phyloP scores from a whole-genome alignment of 208 protist genomes.

The Leishmania major region DNA sequence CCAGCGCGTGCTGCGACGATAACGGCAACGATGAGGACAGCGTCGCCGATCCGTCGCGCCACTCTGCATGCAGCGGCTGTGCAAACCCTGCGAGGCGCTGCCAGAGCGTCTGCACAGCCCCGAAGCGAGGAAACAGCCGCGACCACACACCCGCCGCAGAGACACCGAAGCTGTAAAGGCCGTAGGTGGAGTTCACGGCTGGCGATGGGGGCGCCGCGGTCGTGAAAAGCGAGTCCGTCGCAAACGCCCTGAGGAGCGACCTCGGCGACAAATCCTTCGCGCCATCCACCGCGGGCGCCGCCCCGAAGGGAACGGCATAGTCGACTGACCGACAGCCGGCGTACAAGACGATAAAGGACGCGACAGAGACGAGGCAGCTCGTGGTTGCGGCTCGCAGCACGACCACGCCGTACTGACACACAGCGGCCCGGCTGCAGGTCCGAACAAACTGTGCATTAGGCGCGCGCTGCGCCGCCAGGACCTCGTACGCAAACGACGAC shows the following conservation, averaged over 20 bases:
- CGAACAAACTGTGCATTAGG: slow-evolving; percentile 30
- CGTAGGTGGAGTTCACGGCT: slow-evolving; percentile 17
- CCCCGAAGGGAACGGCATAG: slow-evolving; percentile 4
- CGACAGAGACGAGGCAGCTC: slow-evolving; percentile 23
- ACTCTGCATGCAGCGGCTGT: slow-evolving; percentile 25
- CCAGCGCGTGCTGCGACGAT: slow-evolving; percentile 11
- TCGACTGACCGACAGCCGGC: slow-evolving; percentile 18
- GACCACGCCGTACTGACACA: slow-evolving; percentile 24
- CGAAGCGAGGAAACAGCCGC: slow-evolving; percentile 16
- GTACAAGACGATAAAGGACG: slow-evolving; percentile 13
- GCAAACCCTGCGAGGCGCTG: slow-evolving; percentile 7
- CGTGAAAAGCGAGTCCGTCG: slow-evolving; percentile 11
- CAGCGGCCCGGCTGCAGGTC: slow-evolving; percentile 26
- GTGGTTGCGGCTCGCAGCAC: slow-evolving; percentile 14
- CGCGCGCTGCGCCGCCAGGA: slow-evolving; percentile 30
- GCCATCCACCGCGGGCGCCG: background rate
- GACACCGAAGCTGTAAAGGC: slow-evolving; percentile 35
- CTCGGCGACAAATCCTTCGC: background rate
- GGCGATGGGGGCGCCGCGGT: slow-evolving; percentile 14
- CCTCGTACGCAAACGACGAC: slow-evolving; percentile 20
- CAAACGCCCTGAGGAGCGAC: background rate
- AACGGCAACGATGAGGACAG: background rate
- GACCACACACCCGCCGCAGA: slow-evolving; percentile 29
- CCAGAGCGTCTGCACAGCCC: slow-evolving; percentile 17
- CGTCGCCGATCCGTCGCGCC: slow-evolving; percentile 11